Evolutionary conservation across 805 yeast species (phyloP).

Genomic region (Torulaspora gathmanii): DNA sequence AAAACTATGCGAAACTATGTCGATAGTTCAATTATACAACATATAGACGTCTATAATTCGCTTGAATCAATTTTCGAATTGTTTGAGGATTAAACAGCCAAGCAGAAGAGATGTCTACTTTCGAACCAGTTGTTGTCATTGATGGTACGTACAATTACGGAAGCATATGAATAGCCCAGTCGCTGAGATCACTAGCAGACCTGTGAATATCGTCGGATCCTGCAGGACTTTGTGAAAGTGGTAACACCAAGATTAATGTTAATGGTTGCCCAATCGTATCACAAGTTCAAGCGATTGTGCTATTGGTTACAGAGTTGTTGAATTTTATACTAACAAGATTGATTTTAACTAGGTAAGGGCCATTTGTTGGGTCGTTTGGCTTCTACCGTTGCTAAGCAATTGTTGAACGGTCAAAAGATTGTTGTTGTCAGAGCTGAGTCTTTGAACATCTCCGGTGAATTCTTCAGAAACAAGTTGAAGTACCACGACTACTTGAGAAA

Average conservation of each 20-base stretch:
- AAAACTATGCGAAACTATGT: conserved; percentile 4
- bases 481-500: conserved; percentile 99
- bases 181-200: not conserved
- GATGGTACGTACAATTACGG: conserved; percentile 60
- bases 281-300: not conserved
- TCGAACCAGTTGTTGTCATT: conserved; percentile 96
- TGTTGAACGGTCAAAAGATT: conserved; percentile 95
- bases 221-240: not conserved
- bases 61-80: not conserved
- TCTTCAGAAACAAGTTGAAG: conserved; percentile 99
- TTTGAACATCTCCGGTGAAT: conserved; percentile 98
- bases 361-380: conserved; percentile 99
- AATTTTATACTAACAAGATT: conserved; percentile 13
- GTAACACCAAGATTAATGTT: not conserved
- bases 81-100: conserved; percentile 21
- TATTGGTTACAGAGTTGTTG: not conserved
- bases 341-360: conserved; percentile 67
- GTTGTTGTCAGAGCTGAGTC: conserved; percentile 97
- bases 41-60: conserved; percentile 3
- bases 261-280: not conserved
- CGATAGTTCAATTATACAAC: conserved; percentile 5
- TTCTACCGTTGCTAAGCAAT: conserved; percentile 96
- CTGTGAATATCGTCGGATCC: not conserved
- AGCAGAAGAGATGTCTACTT: conserved; percentile 48
- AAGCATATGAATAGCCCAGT: not conserved